A percentile compares a stretch with the other conserved stretches of the same genome.
Evolutionary conservation across 495 filamentous ascomycete genomes (phyloP).

Genomic region (Talaromyces liani): DNA sequence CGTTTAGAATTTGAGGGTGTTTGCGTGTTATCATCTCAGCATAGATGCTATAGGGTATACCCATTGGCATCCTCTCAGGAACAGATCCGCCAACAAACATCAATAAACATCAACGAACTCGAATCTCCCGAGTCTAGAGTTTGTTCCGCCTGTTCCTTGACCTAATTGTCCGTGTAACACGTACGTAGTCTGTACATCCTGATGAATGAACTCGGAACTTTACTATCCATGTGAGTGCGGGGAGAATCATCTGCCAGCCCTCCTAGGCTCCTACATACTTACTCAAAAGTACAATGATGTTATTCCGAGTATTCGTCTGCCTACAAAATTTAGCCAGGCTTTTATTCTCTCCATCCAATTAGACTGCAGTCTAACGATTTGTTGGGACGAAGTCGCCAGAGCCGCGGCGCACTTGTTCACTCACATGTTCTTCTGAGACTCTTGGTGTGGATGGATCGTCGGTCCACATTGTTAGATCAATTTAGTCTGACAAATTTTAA

Average conservation of each 20-base stretch:
- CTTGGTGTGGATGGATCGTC: neutral
- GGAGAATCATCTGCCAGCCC: neutral
- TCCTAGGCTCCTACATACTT: too few relatives aligned
- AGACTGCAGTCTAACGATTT: neutral
- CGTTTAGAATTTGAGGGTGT: too few relatives aligned
- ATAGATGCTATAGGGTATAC: too few relatives aligned
- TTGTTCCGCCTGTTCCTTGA: too few relatives aligned
- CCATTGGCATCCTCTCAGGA: too few relatives aligned
- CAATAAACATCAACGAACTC: too few relatives aligned
- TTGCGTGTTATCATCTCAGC: too few relatives aligned
- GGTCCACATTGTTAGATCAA: neutral
- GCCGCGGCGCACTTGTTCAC: conserved; percentile 1
- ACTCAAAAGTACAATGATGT: neutral
- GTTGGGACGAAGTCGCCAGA: neutral
- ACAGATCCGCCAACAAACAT: too few relatives aligned
- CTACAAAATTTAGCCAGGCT: neutral
- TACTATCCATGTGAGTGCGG: conserved; percentile 1
- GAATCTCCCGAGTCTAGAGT: too few relatives aligned
- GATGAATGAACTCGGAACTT: neutral
- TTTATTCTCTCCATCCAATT: neutral
- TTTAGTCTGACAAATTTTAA: neutral
- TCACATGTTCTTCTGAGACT: neutral
- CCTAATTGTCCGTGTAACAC: too few relatives aligned
- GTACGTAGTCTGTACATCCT: neutral
- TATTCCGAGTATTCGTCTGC: conserved; percentile 6